Evolutionary conservation across 805 yeast genomes (phyloP).

Genomic region (Saccharomycopsis microspora): DNA sequence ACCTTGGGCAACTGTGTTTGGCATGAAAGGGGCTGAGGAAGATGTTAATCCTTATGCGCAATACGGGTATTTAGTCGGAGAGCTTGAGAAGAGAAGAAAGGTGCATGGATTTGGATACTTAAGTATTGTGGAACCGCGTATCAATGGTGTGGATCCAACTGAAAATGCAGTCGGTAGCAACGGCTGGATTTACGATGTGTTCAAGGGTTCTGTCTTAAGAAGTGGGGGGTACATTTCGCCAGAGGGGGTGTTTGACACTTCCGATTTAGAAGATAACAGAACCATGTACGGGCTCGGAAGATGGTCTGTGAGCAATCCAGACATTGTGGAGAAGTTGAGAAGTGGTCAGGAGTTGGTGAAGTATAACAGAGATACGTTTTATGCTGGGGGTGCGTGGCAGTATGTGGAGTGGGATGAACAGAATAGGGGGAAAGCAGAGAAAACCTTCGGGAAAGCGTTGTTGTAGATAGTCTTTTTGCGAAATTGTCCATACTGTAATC

Average conservation of each 20-base stretch:
- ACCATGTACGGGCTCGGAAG: conserved; percentile 6
- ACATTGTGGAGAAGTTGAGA: conserved; percentile 25
- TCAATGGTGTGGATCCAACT: conserved; percentile 19
- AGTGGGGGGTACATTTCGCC: conserved; percentile 25
- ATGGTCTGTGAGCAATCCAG: conserved; percentile 28
- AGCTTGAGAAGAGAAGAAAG: conserved; percentile 14
- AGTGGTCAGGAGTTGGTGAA: conserved; percentile 24
- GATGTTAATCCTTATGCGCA: conserved; percentile 27
- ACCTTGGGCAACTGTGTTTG: conserved; percentile 33
- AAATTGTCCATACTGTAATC: no score
- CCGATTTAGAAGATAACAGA: background rate
- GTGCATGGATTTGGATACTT: conserved; percentile 15
- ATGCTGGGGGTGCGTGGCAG: conserved; percentile 17
- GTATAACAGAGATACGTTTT: conserved; percentile 31
- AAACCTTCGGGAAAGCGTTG: no score
- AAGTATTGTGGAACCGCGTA: conserved; percentile 18
- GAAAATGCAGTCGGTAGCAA: conserved; percentile 22
- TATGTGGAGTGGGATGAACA: no score
- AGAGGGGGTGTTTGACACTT: conserved; percentile 16
- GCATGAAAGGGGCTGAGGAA: conserved; percentile 25
- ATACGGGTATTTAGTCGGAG: conserved; percentile 21
- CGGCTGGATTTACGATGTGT: conserved; percentile 30
- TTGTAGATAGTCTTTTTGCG: no score
- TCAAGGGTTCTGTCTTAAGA: conserved; percentile 33
- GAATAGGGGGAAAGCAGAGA: no score